Evolutionary conservation across 2,329 filamentous ascomycete species (phyloP).

Genomic region (Claviceps purpurea): DNA sequence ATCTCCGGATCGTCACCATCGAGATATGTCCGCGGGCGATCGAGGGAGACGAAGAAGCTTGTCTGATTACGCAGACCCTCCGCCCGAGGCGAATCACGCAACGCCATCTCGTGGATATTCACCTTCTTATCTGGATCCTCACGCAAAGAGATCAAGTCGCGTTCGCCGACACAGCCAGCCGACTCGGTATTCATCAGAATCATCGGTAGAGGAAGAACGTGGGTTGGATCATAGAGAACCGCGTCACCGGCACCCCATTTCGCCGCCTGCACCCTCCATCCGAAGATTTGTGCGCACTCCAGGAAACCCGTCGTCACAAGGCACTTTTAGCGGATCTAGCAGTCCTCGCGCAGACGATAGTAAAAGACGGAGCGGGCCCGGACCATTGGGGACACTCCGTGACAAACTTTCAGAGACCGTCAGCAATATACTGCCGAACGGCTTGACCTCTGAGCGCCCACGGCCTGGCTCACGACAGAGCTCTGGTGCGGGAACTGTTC

Average conservation of each 20-base stretch:
- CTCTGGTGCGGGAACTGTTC: conserved; percentile 17
- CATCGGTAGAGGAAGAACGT: conserved; percentile 31
- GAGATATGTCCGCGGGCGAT: conserved; percentile 26
- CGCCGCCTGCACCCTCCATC: conserved; percentile 17
- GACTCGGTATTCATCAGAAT: conserved; percentile 25
- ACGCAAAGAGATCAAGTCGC: conserved; percentile 16
- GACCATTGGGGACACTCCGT: conserved; percentile 25
- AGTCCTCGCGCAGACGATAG: conserved; percentile 21
- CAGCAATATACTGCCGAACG: conserved; percentile 27
- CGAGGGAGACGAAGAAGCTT: conserved; percentile 34
- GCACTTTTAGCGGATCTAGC: conserved; percentile 12
- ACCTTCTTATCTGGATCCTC: conserved; percentile 21
- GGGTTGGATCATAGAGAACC: conserved; percentile 10
- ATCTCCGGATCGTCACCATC: conserved; percentile 22
- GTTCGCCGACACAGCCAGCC: conserved; percentile 37
- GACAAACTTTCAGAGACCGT: conserved; percentile 33
- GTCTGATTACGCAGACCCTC: conserved; percentile 33
- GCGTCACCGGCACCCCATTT: conserved; percentile 13
- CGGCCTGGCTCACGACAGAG: conserved; percentile 23
- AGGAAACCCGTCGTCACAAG: conserved; percentile 15
- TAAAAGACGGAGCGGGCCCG: conserved; percentile 22
- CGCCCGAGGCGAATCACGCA: conserved; percentile 15
- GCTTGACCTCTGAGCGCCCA: conserved; percentile 20
- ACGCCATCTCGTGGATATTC: conserved; percentile 15
- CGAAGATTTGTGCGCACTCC: conserved; percentile 21